Evolutionary conservation across 2,329 filamentous ascomycete species (phyloP).

Genomic region (Claviceps sorghi): DNA sequence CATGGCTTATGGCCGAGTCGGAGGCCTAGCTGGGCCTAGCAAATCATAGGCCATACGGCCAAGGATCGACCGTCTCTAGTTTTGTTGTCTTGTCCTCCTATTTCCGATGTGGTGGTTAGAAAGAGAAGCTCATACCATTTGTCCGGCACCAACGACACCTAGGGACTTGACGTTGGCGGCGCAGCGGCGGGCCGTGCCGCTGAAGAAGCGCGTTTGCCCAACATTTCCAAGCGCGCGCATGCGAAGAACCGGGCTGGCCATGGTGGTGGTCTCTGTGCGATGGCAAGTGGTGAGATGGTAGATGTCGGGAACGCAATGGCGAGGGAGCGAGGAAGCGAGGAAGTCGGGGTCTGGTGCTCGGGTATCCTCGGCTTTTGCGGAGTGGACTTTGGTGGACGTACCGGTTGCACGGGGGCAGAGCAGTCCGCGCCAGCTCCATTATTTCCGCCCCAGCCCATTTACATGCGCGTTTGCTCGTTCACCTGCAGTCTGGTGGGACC

Average conservation of each 20-base stretch:
- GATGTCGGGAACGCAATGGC: neutral
- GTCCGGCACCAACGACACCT: conserved; percentile 85
- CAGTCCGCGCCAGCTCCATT: no score
- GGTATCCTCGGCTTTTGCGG: conserved; percentile 29
- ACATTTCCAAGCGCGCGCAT: conserved; percentile 20
- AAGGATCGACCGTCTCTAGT: neutral
- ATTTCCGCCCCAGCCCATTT: no score
- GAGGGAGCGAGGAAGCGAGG: conserved; percentile 6
- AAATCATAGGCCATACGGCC: neutral
- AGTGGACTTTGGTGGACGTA: no score
- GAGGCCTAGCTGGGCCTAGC: neutral
- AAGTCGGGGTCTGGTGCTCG: conserved; percentile 12
- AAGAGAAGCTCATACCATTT: conserved; percentile 55
- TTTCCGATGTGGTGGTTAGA: conserved; percentile 3
- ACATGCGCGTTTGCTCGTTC: no score
- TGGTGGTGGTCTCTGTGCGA: conserved; percentile 17
- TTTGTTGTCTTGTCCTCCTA: neutral
- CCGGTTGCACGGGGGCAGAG: no score
- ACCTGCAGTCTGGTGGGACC: no score
- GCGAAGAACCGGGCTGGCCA: conserved; percentile 26
- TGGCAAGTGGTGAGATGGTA: neutral
- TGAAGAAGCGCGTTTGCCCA: conserved; percentile 46
- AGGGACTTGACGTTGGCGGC: conserved; percentile 69
- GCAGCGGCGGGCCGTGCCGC: conserved; percentile 44
- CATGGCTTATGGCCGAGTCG: neutral